Base-by-base conservation (phyloP, 1,284 basidiomycete genomes). In the Athelia psychrophila region DNA sequence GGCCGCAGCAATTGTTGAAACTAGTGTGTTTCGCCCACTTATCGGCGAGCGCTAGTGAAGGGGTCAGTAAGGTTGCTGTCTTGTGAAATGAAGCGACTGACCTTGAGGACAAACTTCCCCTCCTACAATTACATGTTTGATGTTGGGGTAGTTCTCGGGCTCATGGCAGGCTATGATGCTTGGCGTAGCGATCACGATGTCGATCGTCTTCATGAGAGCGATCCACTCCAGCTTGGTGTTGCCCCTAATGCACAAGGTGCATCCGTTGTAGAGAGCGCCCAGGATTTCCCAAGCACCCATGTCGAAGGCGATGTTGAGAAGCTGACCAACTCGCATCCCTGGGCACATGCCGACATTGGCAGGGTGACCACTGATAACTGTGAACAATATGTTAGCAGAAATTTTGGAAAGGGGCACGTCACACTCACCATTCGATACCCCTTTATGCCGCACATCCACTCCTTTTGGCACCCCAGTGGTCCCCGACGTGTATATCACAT, bases 241-340 rank as follows among this genome's bases (percentile, higher is more conserved):
- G 25, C 80, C 80, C 33, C 81, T 70, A 44, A 83, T 70, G 58
- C 75, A 79, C 2, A 84, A 64, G 0, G 80, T 83, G 48, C 77
- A 76, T 1, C 81, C 81, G 55, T 83, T 83, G 58, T 69, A 74
- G 47, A 83, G 66, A 51, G 76, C 73, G 6, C 80, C 80, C 23
- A 83, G 73, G 33, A 79, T 80, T 70, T 83, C 81, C 81, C 81
- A 84, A 42, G 78, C 79, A 35, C 79, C 80, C 79, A 84, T 82
- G 59, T 83, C 81, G 56, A 83, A 84, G 1, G 79, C 76, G 35
- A 84, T 76, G 54, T 82, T 82, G 66, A 83, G 72, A 36, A 83
- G 63, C 58, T 84, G 81, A 2, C 79, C 75, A n/a, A 83, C 79
- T 16, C 79, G 73, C 23, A 72, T 62, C 19, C 80, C 80, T 8